These are phyloP conservation scores for Ambrosia trifida DNA, from an alignment of 129 eudicot genomes.

Conservation along the genomic window DNA sequence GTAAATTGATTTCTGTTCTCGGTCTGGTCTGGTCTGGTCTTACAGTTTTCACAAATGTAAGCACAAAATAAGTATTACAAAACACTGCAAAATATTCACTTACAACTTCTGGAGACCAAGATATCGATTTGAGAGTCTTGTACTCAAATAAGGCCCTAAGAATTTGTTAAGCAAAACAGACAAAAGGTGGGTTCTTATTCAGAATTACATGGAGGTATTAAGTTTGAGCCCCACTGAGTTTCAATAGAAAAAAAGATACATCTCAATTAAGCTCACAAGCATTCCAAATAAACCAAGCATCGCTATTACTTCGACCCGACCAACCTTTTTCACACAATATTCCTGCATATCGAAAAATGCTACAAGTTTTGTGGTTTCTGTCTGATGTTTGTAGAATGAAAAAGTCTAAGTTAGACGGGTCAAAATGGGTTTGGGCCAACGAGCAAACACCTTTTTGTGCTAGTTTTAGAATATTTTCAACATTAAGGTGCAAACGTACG, in stretches of 20 bases:
- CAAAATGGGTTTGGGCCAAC: background rate
- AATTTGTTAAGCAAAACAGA: conserved; percentile 39
- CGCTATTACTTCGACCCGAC: conserved; percentile 66
- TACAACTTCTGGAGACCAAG: conserved; percentile 75
- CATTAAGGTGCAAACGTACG: background rate
- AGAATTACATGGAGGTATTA: background rate
- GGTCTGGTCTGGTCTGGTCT: background rate
- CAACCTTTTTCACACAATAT: conserved; percentile 71
- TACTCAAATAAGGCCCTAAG: conserved; percentile 60
- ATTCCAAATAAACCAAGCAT: conserved; percentile 82
- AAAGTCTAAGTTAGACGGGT: background rate
- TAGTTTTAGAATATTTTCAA: background rate
- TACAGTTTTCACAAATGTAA: background rate
- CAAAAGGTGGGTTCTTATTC: background rate
- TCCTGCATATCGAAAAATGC: conserved; percentile 46
- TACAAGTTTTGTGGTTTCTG: background rate
- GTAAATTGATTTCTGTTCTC: too few relatives aligned
- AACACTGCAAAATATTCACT: conserved; percentile 34
- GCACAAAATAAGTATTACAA: background rate
- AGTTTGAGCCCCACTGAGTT: background rate
- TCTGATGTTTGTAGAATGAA: background rate
- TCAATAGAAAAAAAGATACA: conserved; percentile 69
- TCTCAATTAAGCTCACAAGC: conserved; percentile 59
- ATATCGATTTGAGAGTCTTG: conserved; percentile 50
- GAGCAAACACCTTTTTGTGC: background rate